Base-by-base conservation (phyloP, 768 basidiomycete genomes). In the Lactarius akahatsu region DNA sequence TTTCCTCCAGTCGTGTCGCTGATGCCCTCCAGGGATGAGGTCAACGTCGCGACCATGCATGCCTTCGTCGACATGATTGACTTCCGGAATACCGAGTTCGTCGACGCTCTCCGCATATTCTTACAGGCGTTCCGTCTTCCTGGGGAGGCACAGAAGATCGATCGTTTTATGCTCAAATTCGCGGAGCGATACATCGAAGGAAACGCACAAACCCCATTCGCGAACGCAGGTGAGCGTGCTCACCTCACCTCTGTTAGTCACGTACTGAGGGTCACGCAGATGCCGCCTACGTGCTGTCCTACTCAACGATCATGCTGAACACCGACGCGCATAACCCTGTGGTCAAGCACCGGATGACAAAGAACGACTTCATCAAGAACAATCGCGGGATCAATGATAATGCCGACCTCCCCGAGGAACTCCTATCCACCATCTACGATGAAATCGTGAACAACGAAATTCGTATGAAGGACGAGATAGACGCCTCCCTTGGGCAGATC, bases 161-260 rank as follows among this genome's bases (percentile, higher is more conserved):
- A 99, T 82, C 88, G 97, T 10, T 98, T 86, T 79, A 96, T 99
- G 94, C 86, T 98, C 62, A 99, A 99, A 77, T 99, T 98, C 73
- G 96, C 97, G 10, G 96, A 98, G 75, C 86, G 95, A 41, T 99
- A 94, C 75, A 94, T 98, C 68, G 92, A 89, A 15, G 89, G 89
- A 63, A 98, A 98, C 75, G 77, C 86, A 0, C 85, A 88, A 71
- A 91, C 91, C 1, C 83, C 86, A 2, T 99, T 98, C 73, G 91
- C 92, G 59, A 98, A 98, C 77, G 97, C 97, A 72, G 96, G 92
- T 92, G 68, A 62, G 88, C 26, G n/a, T 28, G 40, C 38, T 78
- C 38, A 28, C 11, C 38, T 3, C 6, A 36, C 26, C 36, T 59
- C 28, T 55, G n/a, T 28, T 52, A n/a, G 32, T 60, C 55, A 16